Evolutionary conservation across 116 monocot species (phyloP).

Genomic region (Trichopus zeylanicus): DNA sequence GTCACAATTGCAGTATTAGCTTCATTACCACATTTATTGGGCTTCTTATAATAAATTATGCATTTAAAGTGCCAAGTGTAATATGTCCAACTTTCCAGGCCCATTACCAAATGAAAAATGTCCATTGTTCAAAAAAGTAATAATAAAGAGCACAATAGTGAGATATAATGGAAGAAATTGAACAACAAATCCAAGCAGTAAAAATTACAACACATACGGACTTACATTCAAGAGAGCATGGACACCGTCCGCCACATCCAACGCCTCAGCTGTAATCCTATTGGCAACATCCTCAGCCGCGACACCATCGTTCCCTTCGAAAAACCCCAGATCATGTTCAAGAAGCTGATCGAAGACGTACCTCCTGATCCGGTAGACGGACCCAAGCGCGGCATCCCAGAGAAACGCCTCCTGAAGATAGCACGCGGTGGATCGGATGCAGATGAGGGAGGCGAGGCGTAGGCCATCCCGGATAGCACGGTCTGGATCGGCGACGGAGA

Average conservation of each 20-base stretch:
- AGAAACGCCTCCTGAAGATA: conserved; percentile 69
- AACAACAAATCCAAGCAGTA: no score
- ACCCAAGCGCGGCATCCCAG: conserved; percentile 66
- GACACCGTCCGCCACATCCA: conserved; percentile 58
- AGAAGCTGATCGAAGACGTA: conserved; percentile 52
- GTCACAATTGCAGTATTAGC: no score
- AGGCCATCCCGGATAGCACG: conserved; percentile 15
- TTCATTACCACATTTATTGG: no score
- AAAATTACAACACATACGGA: no score
- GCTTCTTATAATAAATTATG: no score
- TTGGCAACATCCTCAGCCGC: conserved; percentile 54
- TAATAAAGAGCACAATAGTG: no score
- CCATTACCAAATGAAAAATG: no score
- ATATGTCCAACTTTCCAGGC: no score
- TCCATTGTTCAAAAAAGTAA: no score
- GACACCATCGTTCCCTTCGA: conserved; percentile 47
- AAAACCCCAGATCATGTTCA: conserved; percentile 56
- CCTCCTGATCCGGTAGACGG: conserved; percentile 29
- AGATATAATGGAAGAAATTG: no score
- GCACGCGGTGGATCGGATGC: conserved; percentile 19
- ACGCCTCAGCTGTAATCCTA: conserved; percentile 61
- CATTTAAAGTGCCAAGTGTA: no score
- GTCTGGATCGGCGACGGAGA: conserved; percentile 6
- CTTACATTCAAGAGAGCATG: conserved; percentile 67
- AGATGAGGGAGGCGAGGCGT: conserved; percentile 26